Percentiles rank a stretch among this genome's conserved stretches.
phyloP scores from a whole-genome alignment of 1,284 basidiomycete species.

The Heterobasidion annosum region DNA sequence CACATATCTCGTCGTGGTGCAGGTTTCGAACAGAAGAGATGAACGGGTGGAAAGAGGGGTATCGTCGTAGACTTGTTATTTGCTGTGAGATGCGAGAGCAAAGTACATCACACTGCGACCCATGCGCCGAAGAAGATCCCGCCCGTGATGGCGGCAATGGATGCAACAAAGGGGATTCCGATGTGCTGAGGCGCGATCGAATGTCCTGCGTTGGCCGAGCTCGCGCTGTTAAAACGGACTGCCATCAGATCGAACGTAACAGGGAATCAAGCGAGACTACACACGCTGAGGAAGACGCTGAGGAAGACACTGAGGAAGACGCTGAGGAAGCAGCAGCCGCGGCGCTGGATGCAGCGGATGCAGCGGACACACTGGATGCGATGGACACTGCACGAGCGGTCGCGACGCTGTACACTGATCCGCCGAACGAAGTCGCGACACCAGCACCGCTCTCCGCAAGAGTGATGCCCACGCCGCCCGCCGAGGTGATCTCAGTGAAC shows the following conservation, averaged over 20 bases:
- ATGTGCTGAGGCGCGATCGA: constrained; percentile 19
- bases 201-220: constrained; percentile 11
- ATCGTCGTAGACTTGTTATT: too few species aligned
- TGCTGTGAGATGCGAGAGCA: too few species aligned
- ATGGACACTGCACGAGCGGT: constrained; percentile 12
- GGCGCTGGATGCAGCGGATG: constrained; percentile 20
- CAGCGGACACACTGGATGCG: constrained; percentile 18
- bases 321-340: constrained; percentile 1
- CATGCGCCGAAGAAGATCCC: constrained; percentile 31
- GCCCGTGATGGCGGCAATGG: constrained; percentile 31
- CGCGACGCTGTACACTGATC: constrained; percentile 37
- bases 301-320: neutral
- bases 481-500: constrained; percentile 32
- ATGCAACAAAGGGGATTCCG: constrained; percentile 27
- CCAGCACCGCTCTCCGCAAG: constrained; percentile 37
- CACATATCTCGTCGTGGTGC: too few species aligned
- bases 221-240: neutral
- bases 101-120: constrained; percentile 26
- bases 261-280: neutral
- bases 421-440: constrained; percentile 39
- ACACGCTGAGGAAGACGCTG: neutral
- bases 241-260: neutral
- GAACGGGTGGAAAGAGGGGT: too few species aligned
- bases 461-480: constrained; percentile 44
- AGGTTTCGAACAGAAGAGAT: too few species aligned